phyloP scores from a whole-genome alignment of 192 early-diverging fungal genomes.

The Coemansia biformis region DNA sequence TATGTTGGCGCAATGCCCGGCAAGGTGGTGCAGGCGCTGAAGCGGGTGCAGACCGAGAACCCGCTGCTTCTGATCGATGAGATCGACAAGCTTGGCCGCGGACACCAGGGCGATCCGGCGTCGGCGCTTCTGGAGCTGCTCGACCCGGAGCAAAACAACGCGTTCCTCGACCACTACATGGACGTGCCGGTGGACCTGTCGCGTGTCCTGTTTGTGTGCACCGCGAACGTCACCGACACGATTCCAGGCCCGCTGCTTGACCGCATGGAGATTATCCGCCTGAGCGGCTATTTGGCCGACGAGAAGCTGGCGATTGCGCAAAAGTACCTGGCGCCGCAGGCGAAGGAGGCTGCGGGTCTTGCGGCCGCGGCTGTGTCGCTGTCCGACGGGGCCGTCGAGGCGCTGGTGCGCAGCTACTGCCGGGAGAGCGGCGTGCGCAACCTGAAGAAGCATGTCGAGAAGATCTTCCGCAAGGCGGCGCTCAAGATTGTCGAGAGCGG shows the following conservation, averaged over 20 bases:
- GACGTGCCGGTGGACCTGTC: slow-evolving; percentile 97
- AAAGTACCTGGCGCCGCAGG: slow-evolving; percentile 82
- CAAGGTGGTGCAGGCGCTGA: slow-evolving; percentile 97
- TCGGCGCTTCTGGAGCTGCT: slow-evolving; percentile 93
- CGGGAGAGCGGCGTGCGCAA: slow-evolving; percentile 97
- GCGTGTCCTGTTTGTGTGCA: slow-evolving; percentile 98
- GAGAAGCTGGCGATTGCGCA: slow-evolving; percentile 93
- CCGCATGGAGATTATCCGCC: slow-evolving; percentile 96
- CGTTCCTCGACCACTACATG: slow-evolving; percentile 99
- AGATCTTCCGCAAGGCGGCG: slow-evolving; percentile 96
- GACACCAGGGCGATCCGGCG: slow-evolving; percentile 96
- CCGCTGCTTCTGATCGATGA: slow-evolving; percentile 97
- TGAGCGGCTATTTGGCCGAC: slow-evolving; percentile 86
- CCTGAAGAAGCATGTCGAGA: slow-evolving; percentile 98
- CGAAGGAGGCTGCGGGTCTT: slow-evolving; percentile 76
- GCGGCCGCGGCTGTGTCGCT: slow-evolving; percentile 66
- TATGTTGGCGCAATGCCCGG: slow-evolving; percentile 99
- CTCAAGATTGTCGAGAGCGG: slow-evolving; percentile 71
- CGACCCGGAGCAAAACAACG: slow-evolving; percentile 96
- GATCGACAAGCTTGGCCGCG: slow-evolving; percentile 96
- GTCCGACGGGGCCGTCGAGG: slow-evolving; percentile 70
- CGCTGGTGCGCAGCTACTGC: slow-evolving; percentile 85
- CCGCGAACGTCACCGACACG: slow-evolving; percentile 94
- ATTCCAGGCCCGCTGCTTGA: slow-evolving; percentile 97
- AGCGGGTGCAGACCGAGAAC: slow-evolving; percentile 98